A percentile compares a stretch with the other conserved stretches of the same genome.
phyloP scores from a whole-genome alignment of 2,329 filamentous ascomycete genomes.

The Sphaceloma murrayae region DNA sequence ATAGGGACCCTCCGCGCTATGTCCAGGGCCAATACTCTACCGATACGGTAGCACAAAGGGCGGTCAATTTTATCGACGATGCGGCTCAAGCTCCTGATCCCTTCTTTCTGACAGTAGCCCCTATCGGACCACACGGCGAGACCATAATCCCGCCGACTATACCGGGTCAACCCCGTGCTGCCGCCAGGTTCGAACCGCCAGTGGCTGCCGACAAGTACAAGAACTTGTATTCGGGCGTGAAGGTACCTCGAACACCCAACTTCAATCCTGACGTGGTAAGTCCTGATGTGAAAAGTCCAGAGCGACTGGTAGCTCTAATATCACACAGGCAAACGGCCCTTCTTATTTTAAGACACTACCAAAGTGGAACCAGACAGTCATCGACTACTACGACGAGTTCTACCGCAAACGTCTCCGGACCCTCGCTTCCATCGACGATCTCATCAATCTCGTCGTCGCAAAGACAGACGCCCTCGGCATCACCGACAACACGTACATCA shows the following conservation, averaged over 20 bases:
- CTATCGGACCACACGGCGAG: conserved; percentile 27
- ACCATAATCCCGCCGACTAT: conserved; percentile 15
- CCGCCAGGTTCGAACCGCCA: conserved; percentile 28
- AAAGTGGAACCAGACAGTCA: conserved; percentile 33
- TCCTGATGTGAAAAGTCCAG: neutral
- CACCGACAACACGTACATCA: conserved; percentile 45
- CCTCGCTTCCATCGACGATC: conserved; percentile 48
- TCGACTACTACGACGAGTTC: conserved; percentile 43
- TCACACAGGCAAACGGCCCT: conserved; percentile 33
- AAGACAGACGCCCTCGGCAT: conserved; percentile 34
- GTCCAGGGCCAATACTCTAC: conserved; percentile 47
- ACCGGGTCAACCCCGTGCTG: conserved; percentile 6
- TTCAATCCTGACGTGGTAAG: conserved; percentile 29
- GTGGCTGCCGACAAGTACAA: conserved; percentile 48
- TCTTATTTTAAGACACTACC: conserved; percentile 40
- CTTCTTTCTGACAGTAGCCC: conserved; percentile 28
- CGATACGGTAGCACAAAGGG: conserved; percentile 52
- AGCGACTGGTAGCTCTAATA: neutral
- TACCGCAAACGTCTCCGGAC: conserved; percentile 44
- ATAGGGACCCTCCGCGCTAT: conserved; percentile 46
- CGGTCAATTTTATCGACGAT: conserved; percentile 47
- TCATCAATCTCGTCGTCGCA: conserved; percentile 40
- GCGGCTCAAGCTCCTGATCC: conserved; percentile 20
- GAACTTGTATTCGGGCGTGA: conserved; percentile 46
- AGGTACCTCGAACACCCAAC: conserved; percentile 47